phyloP scores from a whole-genome alignment of 176 grass and related monocot genomes.

The Phyllostachys edulis region DNA sequence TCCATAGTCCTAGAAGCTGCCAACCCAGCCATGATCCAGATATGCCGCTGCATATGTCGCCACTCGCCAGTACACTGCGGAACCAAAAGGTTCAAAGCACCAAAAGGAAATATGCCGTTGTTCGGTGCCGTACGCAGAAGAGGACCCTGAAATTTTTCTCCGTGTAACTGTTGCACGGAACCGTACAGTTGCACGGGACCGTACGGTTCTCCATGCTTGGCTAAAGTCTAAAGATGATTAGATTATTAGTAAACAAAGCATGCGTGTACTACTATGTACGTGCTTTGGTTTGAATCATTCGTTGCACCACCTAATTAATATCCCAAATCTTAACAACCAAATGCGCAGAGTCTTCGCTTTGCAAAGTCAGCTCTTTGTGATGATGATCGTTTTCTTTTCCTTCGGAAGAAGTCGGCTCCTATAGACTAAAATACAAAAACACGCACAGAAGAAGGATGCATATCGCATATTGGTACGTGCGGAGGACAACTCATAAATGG shows the following conservation, averaged over 20 bases:
- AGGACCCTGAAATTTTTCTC: not conserved
- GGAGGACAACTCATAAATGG: too few species aligned
- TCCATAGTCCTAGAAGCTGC: not conserved
- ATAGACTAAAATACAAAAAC: not conserved
- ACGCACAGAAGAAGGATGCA: too few species aligned
- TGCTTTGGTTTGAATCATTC: not conserved
- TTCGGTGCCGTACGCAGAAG: not conserved
- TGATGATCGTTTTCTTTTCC: not conserved
- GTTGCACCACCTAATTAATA: not conserved
- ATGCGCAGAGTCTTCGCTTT: not conserved
- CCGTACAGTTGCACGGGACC: constrained; percentile 37
- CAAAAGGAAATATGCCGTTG: not conserved
- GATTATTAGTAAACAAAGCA: not conserved
- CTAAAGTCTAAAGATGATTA: not conserved
- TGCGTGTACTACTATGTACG: not conserved
- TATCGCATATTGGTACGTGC: too few species aligned
- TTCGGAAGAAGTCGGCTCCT: not conserved
- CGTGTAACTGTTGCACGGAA: not conserved
- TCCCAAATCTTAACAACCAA: not conserved
- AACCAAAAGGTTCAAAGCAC: not conserved
- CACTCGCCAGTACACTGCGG: not conserved
- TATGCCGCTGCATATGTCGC: not conserved
- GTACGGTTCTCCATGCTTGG: not conserved
- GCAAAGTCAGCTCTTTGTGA: not conserved
- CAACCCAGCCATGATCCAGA: not conserved